phyloP scores from a whole-genome alignment of 2,329 filamentous ascomycete genomes.

The Curvularia sp. region DNA sequence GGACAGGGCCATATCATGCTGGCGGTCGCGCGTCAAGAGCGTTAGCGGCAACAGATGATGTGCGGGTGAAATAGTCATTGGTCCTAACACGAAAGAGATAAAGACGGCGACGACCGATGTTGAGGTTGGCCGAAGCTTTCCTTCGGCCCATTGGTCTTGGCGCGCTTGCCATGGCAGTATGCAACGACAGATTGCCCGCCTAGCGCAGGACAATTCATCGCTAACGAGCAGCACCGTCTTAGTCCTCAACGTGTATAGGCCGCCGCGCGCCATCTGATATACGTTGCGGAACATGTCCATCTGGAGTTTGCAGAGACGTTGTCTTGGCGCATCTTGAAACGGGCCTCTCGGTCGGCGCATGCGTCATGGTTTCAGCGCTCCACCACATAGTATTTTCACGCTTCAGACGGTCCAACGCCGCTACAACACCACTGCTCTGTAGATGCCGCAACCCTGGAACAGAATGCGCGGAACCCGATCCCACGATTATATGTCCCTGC shows the following conservation, averaged over 20 bases:
- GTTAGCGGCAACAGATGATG: slow-evolving; percentile 1
- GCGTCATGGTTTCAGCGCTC: slow-evolving; percentile 6
- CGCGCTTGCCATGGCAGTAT: neutral
- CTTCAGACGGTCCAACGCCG: neutral
- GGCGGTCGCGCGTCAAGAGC: slow-evolving; percentile 10
- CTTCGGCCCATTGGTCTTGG: neutral
- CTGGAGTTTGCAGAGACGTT: neutral
- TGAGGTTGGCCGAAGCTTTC: slow-evolving; percentile 8
- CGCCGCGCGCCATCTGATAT: neutral
- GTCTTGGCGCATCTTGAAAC: neutral
- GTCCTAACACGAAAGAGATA: neutral
- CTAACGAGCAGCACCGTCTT: slow-evolving; percentile 1
- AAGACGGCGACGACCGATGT: neutral
- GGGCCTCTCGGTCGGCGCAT: neutral
- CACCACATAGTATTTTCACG: neutral
- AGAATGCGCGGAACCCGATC: slow-evolving; percentile 35
- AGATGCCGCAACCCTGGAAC: slow-evolving; percentile 41
- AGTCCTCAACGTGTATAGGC: neutral
- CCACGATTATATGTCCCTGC: slow-evolving; percentile 39
- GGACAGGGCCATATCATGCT: slow-evolving; percentile 1
- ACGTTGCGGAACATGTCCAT: neutral
- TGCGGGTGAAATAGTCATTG: neutral
- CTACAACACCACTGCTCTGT: neutral
- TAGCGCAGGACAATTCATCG: neutral
- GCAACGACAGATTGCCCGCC: neutral